Base-by-base conservation (phyloP, 495 filamentous ascomycete genomes). In the Lasiosphaeria hispida region DNA sequence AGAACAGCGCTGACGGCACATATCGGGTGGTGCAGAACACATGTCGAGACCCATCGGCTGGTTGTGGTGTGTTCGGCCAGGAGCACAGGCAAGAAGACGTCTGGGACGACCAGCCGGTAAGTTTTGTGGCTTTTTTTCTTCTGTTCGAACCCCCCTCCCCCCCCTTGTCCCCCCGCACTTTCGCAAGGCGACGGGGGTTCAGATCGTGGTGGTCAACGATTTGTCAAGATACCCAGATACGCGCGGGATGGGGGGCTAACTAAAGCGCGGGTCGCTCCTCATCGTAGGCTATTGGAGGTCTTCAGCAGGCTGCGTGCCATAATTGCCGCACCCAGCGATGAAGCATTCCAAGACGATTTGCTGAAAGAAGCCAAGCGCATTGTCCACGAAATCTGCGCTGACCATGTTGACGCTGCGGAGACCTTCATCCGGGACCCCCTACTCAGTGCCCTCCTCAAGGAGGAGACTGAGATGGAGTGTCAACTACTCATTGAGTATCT, bases 81-180 rank as follows among this genome's bases (percentile, higher is more conserved):
- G 69, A 96, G 91, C 70, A 92, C 88, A 53, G 88, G 87, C 56
- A 93, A 90, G 63, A 97, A 97, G 72, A 83, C 82, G 33, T 90
- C 93, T 56, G 92, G 92, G 50, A 97, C 94, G 44, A 97, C 94
- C 42, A 97, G 94, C 77, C 84, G 91, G 90, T 95, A 77, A 84
- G 88, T 30, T 30, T 2, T 30, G 23, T 79, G 74, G 69, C 33
- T 52, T 39, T 11, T 23, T 53, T 40, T 56, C 9, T 33, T 37
- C 11, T 34, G 15, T 42, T 43, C 33, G 11, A 35, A 57, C 35
- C 49, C 43, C 48, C 57, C 35, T 53, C 17, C 36, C 34, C 30
- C 7, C 23, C 37, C 45, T 38, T 45, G 37, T 30, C 23, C 55
- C 43, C 58, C 51, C 58, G 53, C 44, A 48, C 38, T 48, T 10